Evolutionary conservation across 331 rosid genomes (phyloP), one percentile per base, ranked within the genome.

Genomic region (Acacia pycnantha): DNA sequence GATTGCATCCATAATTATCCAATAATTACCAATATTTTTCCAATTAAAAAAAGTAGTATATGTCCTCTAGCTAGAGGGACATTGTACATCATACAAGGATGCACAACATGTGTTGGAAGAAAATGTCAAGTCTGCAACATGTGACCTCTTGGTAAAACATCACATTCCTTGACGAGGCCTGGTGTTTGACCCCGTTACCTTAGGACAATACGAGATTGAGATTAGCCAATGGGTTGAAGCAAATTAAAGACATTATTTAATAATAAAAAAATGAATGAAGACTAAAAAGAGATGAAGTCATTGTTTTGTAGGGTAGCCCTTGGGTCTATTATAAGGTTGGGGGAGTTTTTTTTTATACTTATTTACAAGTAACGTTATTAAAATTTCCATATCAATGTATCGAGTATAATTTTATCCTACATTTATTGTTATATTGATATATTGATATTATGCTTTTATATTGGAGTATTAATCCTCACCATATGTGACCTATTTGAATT

Each of bases 391-490:
- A 9, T 41, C 0, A 40, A 40, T 1, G 11, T 40, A 8, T n/a
- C 31, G 2, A 29, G 35, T 2, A 31, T 41, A 41, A 41, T 41
- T 41, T 41, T 41, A 41, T 0, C 9, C 0, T 8, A 8, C 1
- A 41, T 41, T 41, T 41, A 41, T 41, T 41, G 9, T 41, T 9
- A 8, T 41, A 9, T 9, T 8, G 2, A 8, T 9, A 8, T 41
- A 9, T 9, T 8, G 2, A 8, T 0, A 8, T 41, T 41, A 41
- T 8, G 2, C 11, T 41, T 8, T 41, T 41, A 41, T 6, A 41
- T 1, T 37, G 8, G 40, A 6, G 1, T 37, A 6, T 1, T 2
- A 37, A 0, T 1, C 1, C 1, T 6, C 0, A 6, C 9, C 2
- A 5, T 6, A 37, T 37, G 41, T 37, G 7, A 0, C 0, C 0